phyloP scores from a whole-genome alignment of 257 asterid species.

The Solanum chiquidenum region DNA sequence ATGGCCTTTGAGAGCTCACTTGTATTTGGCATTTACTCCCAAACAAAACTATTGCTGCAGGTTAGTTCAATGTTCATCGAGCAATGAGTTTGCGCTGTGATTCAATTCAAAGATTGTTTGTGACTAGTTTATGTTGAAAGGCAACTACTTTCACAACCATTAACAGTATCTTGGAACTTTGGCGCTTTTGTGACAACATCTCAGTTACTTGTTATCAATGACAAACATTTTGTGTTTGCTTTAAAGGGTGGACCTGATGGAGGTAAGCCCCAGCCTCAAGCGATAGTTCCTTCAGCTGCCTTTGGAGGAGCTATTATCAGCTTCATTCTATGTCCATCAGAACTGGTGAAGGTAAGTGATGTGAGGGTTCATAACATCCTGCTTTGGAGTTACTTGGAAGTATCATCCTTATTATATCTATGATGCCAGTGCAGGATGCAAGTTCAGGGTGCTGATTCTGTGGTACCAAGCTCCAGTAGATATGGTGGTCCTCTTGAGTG shows the following conservation, averaged over 20 bases:
- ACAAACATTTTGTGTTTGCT: not conserved
- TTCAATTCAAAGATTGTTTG: not conserved
- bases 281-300: conserved; percentile 69
- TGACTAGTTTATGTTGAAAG: not conserved
- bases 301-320: conserved; percentile 82
- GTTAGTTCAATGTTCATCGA: conserved; percentile 16
- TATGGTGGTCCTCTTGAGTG: conserved; percentile 83
- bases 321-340: conserved; percentile 85
- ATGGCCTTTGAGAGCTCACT: conserved; percentile 97
- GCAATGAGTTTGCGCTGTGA: not conserved
- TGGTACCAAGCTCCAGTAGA: conserved; percentile 38
- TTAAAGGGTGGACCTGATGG: conserved; percentile 45
- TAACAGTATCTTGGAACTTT: not conserved
- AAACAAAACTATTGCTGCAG: conserved; percentile 72
- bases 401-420: conserved; percentile 6
- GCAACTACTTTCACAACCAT: not conserved
- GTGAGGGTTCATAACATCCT: not conserved
- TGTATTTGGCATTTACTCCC: conserved; percentile 88
- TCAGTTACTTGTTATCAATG: not conserved
- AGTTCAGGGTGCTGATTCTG: conserved; percentile 72
- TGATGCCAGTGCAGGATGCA: conserved; percentile 98
- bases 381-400: not conserved
- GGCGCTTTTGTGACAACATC: not conserved
- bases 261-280: conserved; percentile 62
- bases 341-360: conserved; percentile 72